Conservation (phyloP, 495 filamentous ascomycete genomes). For the Penicillium herquei region DNA sequence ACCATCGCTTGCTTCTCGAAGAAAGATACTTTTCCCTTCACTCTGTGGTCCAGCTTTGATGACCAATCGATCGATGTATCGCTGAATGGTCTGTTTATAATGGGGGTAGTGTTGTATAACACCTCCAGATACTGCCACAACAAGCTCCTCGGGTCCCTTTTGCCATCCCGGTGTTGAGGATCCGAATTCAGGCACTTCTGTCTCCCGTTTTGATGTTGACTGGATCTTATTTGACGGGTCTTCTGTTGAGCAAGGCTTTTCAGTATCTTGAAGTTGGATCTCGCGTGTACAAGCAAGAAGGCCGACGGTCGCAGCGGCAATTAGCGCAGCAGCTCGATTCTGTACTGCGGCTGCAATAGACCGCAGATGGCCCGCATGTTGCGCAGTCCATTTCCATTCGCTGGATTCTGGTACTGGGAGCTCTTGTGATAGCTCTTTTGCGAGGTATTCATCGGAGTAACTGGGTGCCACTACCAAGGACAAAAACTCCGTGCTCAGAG, state of each 20-base stretch:
- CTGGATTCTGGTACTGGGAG: conserved; percentile 43
- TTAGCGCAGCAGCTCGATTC: conserved; percentile 59
- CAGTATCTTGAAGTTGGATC: conserved; percentile 35
- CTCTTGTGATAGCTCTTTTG: conserved; percentile 43
- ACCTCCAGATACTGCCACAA: conserved; percentile 70
- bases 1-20: conserved; percentile 65
- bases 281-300: conserved; percentile 62
- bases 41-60: conserved; percentile 46
- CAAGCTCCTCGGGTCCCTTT: conserved; percentile 52
- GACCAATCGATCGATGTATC: conserved; percentile 59
- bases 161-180: conserved; percentile 22
- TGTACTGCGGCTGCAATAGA: conserved; percentile 58
- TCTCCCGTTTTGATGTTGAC: not conserved
- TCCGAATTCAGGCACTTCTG: conserved; percentile 3
- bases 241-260: not conserved
- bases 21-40: conserved; percentile 52
- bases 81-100: conserved; percentile 60
- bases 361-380: conserved; percentile 50
- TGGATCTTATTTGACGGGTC: not conserved
- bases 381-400: conserved; percentile 55
- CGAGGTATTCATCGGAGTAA: conserved; percentile 33
- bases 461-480: conserved; percentile 53
- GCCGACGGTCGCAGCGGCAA: conserved; percentile 64
- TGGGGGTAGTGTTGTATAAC: conserved; percentile 71
- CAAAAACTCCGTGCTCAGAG: conserved; percentile 65